Conservation (phyloP, 164 flowering plant genomes). For the Kalanchoe fedtschenkoi region DNA sequence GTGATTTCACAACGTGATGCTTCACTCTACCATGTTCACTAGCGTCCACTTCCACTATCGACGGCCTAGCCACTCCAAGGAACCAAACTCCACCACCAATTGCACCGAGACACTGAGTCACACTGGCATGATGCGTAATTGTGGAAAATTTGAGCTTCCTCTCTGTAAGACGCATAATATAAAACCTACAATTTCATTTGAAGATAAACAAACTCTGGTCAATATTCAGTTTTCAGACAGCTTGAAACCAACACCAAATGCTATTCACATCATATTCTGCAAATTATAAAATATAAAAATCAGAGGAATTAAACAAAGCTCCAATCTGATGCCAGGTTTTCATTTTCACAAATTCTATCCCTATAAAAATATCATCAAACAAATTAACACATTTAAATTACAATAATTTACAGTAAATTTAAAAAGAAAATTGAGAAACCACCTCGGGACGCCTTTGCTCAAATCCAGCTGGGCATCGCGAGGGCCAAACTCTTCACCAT, state of each 20-base stretch:
- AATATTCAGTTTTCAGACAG: background rate
- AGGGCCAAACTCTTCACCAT: conserved; percentile 66
- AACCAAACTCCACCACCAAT: conserved; percentile 78
- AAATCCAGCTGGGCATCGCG: conserved; percentile 80
- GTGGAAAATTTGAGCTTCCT: conserved; percentile 38
- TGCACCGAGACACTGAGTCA: conserved; percentile 89
- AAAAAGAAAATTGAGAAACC: too few species aligned
- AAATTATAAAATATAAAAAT: too few species aligned
- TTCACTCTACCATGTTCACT: conserved; percentile 10
- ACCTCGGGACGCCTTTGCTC: conserved; percentile 49
- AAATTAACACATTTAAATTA: too few species aligned
- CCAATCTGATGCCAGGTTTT: too few species aligned
- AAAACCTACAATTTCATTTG: conserved; percentile 53
- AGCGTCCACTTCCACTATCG: conserved; percentile 40
- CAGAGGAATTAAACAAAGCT: too few species aligned
- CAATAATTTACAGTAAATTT: too few species aligned
- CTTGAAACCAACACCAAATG: background rate
- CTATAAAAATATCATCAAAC: too few species aligned
- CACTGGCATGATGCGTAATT: conserved; percentile 89
- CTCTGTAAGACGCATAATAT: conserved; percentile 61
- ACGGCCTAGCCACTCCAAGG: conserved; percentile 80
- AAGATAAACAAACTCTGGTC: too few species aligned
- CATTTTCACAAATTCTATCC: too few species aligned
- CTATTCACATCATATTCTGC: too few species aligned
- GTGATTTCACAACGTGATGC: conserved; percentile 28